Evolutionary conservation across 495 filamentous ascomycete species (phyloP).

Genomic region (Tuber microsphaerosporum): DNA sequence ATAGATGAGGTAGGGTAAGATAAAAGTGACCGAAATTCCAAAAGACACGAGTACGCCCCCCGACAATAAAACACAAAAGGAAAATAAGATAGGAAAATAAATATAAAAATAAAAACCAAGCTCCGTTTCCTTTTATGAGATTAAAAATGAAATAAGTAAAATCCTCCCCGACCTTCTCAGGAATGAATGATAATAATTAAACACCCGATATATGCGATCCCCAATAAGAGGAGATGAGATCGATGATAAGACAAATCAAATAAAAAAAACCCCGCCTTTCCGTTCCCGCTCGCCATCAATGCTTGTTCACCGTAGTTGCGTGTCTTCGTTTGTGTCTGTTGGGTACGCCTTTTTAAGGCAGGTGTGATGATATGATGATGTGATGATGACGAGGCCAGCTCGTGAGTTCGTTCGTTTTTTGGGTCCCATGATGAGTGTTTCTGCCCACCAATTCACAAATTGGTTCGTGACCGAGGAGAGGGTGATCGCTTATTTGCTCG

Average conservation of each 20-base stretch:
- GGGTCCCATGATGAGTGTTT: neutral
- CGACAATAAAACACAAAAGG: conserved; percentile 10
- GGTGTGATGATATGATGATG: neutral
- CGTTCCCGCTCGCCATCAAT: conserved; percentile 6
- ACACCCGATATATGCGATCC: conserved; percentile 17
- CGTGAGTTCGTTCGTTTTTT: neutral
- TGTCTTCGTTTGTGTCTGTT: neutral
- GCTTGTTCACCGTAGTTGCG: neutral
- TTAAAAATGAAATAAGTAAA: conserved; percentile 1
- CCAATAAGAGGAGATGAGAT: neutral
- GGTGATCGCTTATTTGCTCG: conserved; percentile 26
- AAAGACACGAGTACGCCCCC: conserved; percentile 9
- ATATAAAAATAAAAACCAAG: conserved; percentile 18
- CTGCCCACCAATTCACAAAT: neutral
- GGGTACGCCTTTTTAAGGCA: neutral
- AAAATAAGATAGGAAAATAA: conserved; percentile 14
- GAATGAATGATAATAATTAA: conserved; percentile 1
- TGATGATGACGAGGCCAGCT: neutral
- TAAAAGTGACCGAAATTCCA: conserved; percentile 15
- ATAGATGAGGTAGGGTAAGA: conserved; percentile 11
- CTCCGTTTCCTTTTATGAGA: conserved; percentile 14
- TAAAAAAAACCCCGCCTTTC: neutral
- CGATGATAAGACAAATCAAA: conserved; percentile 13
- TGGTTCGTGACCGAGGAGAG: neutral
- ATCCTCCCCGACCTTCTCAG: neutral